A percentile compares a stretch with the other conserved stretches of the same genome.
Evolutionary conservation across 1,284 basidiomycete genomes (phyloP).

Genomic region (Gomphus sp.): DNA sequence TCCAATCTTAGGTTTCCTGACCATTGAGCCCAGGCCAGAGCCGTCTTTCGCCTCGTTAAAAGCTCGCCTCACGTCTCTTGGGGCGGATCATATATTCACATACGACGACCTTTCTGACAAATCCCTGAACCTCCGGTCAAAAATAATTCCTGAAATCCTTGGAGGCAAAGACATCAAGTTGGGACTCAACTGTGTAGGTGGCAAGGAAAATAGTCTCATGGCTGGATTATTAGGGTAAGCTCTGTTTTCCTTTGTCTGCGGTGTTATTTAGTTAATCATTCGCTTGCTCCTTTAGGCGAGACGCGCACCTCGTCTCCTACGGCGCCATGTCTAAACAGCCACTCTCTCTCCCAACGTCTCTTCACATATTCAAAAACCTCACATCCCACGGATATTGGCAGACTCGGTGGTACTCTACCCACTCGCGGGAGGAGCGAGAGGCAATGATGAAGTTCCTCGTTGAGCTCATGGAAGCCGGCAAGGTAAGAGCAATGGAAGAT

Average conservation of each 20-base stretch:
- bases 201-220: conserved; percentile 60
- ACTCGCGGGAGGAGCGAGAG: conserved; percentile 17
- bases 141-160: conserved; percentile 51
- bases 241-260: not conserved
- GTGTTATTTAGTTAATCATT: not conserved
- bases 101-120: conserved; percentile 63
- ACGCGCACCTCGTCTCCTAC: conserved; percentile 74
- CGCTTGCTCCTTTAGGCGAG: conserved; percentile 17
- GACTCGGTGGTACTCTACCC: conserved; percentile 52
- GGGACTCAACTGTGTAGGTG: conserved; percentile 75
- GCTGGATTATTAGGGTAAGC: conserved; percentile 45
- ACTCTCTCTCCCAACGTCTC: conserved; percentile 64
- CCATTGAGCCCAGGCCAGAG: conserved; percentile 25
- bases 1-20: not conserved
- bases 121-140: conserved; percentile 29
- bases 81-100: conserved; percentile 65
- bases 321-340: conserved; percentile 85
- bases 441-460: conserved; percentile 30
- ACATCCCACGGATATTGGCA: conserved; percentile 71
- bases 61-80: conserved; percentile 43
- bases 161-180: conserved; percentile 50
- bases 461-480: conserved; percentile 39
- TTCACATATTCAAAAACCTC: conserved; percentile 77
- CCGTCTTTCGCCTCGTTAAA: conserved; percentile 42
- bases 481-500: conserved; percentile 28